A percentile compares a stretch with the other conserved stretches of the same genome.
These are phyloP conservation scores for Apiospora koreana DNA, from an alignment of 2,329 filamentous ascomycete genomes.

Conservation along the genomic window DNA sequence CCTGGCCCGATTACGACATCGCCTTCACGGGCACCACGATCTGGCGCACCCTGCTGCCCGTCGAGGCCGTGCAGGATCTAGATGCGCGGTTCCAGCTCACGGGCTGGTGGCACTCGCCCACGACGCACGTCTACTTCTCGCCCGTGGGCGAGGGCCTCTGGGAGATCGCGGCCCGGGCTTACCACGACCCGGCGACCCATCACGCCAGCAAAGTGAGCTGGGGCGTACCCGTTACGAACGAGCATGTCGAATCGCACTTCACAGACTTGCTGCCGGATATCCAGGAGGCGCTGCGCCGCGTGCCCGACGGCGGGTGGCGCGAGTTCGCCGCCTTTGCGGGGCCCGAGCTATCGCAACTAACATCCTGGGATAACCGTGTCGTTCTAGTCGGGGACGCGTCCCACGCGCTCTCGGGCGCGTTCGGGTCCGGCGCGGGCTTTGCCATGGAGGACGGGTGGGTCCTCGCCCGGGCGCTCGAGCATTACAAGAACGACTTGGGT, in stretches of 20 bases:
- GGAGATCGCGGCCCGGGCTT: conserved; percentile 29
- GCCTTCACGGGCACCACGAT: conserved; percentile 44
- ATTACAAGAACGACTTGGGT: conserved; percentile 25
- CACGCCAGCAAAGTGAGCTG: conserved; percentile 31
- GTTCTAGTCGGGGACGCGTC: conserved; percentile 57
- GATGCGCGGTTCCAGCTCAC: conserved; percentile 26
- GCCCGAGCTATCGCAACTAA: conserved; percentile 41
- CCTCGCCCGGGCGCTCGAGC: conserved; percentile 27
- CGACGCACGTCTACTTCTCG: conserved; percentile 30
- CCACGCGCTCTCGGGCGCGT: conserved; percentile 52
- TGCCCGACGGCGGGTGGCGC: conserved; percentile 42
- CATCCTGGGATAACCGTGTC: conserved; percentile 42
- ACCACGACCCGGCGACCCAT: conserved; percentile 26
- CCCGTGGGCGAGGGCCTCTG: conserved; percentile 28
- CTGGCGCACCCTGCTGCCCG: conserved; percentile 45
- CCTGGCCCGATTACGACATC: conserved; percentile 28
- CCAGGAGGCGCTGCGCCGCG: conserved; percentile 37
- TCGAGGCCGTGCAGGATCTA: conserved; percentile 33
- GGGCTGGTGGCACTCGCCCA: conserved; percentile 31
- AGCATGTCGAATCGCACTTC: conserved; percentile 28
- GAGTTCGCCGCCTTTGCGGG: conserved; percentile 51
- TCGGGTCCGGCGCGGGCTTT: conserved; percentile 38
- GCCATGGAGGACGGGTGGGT: conserved; percentile 36
- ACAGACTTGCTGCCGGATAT: conserved; percentile 41
- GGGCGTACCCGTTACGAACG: conserved; percentile 28